Evolutionary conservation across 345 rosid genomes (phyloP), one percentile per base, ranked within the genome.

Genomic region (Hibiscus mutabilis): DNA sequence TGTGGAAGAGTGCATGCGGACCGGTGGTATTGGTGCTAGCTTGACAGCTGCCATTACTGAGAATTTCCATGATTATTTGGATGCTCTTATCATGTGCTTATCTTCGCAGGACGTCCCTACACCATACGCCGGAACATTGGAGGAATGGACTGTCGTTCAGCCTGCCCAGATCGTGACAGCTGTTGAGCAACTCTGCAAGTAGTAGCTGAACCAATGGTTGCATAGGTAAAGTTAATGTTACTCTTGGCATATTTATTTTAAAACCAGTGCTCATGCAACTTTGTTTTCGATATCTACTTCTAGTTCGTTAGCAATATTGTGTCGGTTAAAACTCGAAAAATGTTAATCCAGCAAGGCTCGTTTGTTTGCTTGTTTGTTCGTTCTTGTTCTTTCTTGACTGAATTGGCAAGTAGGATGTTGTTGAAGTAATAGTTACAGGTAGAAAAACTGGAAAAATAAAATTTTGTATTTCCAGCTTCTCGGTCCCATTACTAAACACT

Each of bases 41-140:
- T 83, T 93, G 79, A 91, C 91, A 0, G 92, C 96, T 0, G 94
- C 97, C 19, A 91, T 93, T 71, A 91, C 75, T 0, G 97, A 93
- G 83, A 89, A 91, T 75, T 91, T 93, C 83, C 82, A 88, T 5
- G 98, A 93, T 79, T 91, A 91, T 63, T 83, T 93, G 84, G 98
- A 93, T 77, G 91, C 98, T 49, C 97, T 91, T 12, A 84, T 93
- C 3, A 74, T 86, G 40, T 91, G 98, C 82, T 81, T 93, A 80
- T 93, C 98, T 74, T 93, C 98, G 2, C 96, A 93, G 69, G 97
- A 93, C 33, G 97, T 93, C 71, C 98, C 97, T 4, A 93, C 96
- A n/a, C 96, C 98, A 2, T 91, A 93, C 1, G 97, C 97, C 0
- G 96, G 98, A 60, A 82, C 97, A 5, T 65, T 93, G 75, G 98